Evolutionary conservation across 108 stramenopile species (phyloP), one percentile per base, ranked within the genome.

Genomic region (Nitzschia sp.): DNA sequence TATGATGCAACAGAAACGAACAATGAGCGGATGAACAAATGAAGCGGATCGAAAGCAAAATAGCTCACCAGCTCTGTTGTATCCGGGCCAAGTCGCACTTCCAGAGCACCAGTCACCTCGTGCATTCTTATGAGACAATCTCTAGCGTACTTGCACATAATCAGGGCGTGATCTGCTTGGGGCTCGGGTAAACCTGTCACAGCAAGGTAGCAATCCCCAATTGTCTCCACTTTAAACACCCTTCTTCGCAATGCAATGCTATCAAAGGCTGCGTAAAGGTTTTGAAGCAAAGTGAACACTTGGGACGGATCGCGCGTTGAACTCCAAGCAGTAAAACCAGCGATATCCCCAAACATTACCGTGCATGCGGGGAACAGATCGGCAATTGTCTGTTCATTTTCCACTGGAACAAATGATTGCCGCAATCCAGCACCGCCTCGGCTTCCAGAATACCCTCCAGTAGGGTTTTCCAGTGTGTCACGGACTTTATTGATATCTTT

Each of bases 191-290:
- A 9, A 9, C 70, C 70, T 2, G 60, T 62, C 23, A 71, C 70
- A 25, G 68, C 68, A 25, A 57, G 13, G 27, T 57, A 85, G 33
- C 75, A 85, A 54, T 87, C 83, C n/a, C 81, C 81, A 8, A 87
- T 72, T 13, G 58, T 59, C 34, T 59, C 58, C 27, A 59, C 58
- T 33, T 59, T 59, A 32, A 45, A 66, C 19, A 63, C 45, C 3
- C 28, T 18, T 18, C 62, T 36, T 42, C 36, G 42, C 27, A 23
- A 15, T 1, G 62, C 38, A 25, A 63, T 18, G 15, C 8, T 46
- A 2, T 63, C 62, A 24, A 46, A 46, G 42, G 35, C 38, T 2
- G 25, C 30, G 4, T 59, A 59, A 1, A 59, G 21, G 31, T 31
- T 34, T 46, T 63, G 19, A 21, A 63, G 28, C 1, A 63, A 46